Conservation (phyloP, 1,139 yeast species). For the Yamadazyma taylorii region DNA sequence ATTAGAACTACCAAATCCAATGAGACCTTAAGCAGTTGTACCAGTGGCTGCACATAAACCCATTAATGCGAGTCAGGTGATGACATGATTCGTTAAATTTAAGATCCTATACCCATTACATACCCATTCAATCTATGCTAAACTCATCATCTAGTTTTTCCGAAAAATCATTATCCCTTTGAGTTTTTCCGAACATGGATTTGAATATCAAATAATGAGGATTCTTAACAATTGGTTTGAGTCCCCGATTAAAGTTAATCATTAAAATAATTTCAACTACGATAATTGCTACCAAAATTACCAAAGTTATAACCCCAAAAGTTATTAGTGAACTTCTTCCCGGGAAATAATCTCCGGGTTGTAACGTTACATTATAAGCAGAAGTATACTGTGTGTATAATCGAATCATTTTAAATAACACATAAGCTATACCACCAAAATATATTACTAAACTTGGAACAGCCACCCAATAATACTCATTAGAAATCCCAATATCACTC, state of each 20-base stretch:
- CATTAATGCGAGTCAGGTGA: too few relatives aligned
- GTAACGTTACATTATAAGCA: conserved; percentile 21
- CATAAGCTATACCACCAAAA: conserved; percentile 48
- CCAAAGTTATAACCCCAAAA: conserved; percentile 48
- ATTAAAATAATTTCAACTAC: conserved; percentile 36
- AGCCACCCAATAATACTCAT: conserved; percentile 36
- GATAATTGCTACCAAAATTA: conserved; percentile 39
- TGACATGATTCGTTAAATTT: too few relatives aligned
- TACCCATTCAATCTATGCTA: conserved; percentile 8
- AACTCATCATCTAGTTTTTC: conserved; percentile 3
- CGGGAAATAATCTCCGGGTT: conserved; percentile 42
- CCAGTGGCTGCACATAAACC: too few relatives aligned
- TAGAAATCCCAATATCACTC: conserved; percentile 40
- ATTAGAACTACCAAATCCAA: too few relatives aligned
- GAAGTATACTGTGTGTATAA: conserved; percentile 46
- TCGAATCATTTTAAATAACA: conserved; percentile 50
- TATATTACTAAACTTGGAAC: conserved; percentile 31
- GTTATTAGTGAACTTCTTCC: conserved; percentile 49
- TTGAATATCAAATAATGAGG: conserved; percentile 16
- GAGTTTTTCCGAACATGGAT: conserved; percentile 8
- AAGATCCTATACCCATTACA: too few relatives aligned
- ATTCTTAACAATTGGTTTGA: conserved; percentile 29
- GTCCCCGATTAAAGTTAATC: conserved; percentile 42
- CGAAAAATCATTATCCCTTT: neutral
- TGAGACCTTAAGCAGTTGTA: too few relatives aligned